phyloP scores from a whole-genome alignment of 2,329 filamentous ascomycete genomes.

The Aspergillus amoenus region DNA sequence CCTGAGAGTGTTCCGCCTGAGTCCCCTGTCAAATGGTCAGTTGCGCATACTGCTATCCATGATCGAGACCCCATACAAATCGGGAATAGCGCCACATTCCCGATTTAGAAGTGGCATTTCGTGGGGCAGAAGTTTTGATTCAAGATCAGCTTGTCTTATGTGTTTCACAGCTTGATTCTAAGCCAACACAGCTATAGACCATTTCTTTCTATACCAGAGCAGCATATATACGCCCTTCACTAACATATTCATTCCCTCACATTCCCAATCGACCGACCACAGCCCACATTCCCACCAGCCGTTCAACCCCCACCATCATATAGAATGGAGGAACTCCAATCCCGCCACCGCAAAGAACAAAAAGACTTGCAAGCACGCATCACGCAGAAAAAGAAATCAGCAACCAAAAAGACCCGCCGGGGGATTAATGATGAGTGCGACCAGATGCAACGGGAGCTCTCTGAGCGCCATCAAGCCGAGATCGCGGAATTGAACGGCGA shows the following conservation, averaged over 20 bases:
- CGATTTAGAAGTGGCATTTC: background rate
- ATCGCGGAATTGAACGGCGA: slow-evolving; percentile 46
- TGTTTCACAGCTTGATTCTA: slow-evolving; percentile 1
- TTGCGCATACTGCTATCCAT: background rate
- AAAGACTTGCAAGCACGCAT: slow-evolving; percentile 80
- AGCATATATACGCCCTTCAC: background rate
- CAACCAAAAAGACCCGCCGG: slow-evolving; percentile 76
- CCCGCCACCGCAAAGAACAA: slow-evolving; percentile 83
- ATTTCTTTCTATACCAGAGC: background rate
- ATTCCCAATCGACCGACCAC: background rate
- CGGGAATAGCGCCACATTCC: too few relatives aligned
- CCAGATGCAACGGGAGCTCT: slow-evolving; percentile 55
- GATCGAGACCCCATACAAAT: background rate
- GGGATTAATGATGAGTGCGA: slow-evolving; percentile 68
- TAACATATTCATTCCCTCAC: background rate
- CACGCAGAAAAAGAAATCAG: slow-evolving; percentile 95
- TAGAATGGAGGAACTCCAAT: slow-evolving; percentile 71
- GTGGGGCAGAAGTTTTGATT: slow-evolving; percentile 6
- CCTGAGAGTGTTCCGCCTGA: background rate
- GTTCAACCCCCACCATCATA: background rate
- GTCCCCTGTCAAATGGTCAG: background rate
- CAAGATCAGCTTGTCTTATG: background rate
- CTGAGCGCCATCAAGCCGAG: slow-evolving; percentile 55
- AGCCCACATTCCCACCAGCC: too few relatives aligned
- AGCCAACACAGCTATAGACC: background rate